phyloP scores from a whole-genome alignment of 148 eudicot genomes.

The Pharnaceum exiguum region DNA sequence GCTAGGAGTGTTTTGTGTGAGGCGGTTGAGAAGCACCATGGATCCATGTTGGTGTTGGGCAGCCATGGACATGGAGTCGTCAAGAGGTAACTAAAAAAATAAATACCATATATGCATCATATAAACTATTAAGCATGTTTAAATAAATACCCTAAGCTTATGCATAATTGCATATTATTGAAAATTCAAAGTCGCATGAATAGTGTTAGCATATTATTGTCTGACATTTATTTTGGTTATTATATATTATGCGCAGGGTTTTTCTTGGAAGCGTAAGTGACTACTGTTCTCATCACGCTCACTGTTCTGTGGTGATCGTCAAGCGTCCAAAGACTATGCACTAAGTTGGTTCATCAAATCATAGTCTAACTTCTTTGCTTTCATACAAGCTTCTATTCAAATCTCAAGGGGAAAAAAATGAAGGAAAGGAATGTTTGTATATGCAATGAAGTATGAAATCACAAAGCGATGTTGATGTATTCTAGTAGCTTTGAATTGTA shows the following conservation, averaged over 20 bases:
- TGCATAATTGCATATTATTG: not conserved
- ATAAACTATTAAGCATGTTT: no score
- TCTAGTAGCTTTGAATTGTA: no score
- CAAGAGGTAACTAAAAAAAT: slow-evolving; percentile 30
- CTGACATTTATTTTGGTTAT: not conserved
- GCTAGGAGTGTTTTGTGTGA: slow-evolving; percentile 56
- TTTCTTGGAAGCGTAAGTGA: slow-evolving; percentile 59
- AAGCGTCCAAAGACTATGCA: slow-evolving; percentile 45
- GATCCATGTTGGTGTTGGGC: slow-evolving; percentile 53
- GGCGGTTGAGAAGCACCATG: slow-evolving; percentile 54
- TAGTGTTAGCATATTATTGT: not conserved
- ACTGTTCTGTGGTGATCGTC: slow-evolving; percentile 52
- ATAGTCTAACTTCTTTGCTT: no score
- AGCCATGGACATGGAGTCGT: slow-evolving; percentile 63
- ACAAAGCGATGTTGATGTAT: no score
- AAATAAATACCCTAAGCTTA: not conserved
- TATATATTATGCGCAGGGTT: slow-evolving; percentile 29
- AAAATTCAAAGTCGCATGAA: not conserved
- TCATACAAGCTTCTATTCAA: no score
- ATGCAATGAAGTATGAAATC: no score
- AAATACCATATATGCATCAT: not conserved
- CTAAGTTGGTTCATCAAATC: no score
- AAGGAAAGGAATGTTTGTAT: no score
- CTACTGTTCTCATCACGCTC: slow-evolving; percentile 59
- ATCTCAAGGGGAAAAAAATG: no score